Percentiles rank a stretch among this genome's conserved stretches.
Evolutionary conservation across 2,329 filamentous ascomycete species (phyloP).

Genomic region (Cladosporium cucumerinum): DNA sequence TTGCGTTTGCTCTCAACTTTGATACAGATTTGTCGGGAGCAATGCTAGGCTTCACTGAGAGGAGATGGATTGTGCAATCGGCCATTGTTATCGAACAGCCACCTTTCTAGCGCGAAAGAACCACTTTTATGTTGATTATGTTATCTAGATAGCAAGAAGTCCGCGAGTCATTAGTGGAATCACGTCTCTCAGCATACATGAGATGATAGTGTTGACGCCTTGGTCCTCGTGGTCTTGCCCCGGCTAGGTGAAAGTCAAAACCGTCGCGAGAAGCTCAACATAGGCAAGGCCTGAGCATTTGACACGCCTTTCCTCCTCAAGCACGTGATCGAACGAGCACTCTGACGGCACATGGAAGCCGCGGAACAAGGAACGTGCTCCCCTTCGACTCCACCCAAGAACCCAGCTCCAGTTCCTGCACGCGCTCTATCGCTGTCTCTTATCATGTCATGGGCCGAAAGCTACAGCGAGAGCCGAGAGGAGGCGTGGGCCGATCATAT

Average conservation of each 20-base stretch:
- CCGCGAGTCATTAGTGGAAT: background rate
- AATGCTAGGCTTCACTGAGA: background rate
- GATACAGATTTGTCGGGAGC: background rate
- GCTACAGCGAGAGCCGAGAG: constrained; percentile 7
- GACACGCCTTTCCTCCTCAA: background rate
- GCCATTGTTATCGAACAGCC: background rate
- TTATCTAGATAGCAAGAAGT: background rate
- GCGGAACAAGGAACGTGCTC: background rate
- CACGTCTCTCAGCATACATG: background rate
- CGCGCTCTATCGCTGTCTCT: background rate
- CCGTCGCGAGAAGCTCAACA: background rate
- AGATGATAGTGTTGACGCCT: background rate
- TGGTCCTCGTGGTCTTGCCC: background rate
- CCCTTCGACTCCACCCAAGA: background rate
- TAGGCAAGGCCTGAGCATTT: too few species aligned
- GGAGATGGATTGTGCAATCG: constrained; percentile 7
- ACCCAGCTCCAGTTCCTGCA: background rate
- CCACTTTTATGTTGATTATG: background rate
- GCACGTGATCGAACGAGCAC: background rate
- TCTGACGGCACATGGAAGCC: background rate
- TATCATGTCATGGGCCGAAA: constrained; percentile 12
- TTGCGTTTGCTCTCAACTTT: background rate
- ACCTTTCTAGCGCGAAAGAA: background rate
- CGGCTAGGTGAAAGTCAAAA: background rate
- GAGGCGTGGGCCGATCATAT: constrained; percentile 4